phyloP scores from a whole-genome alignment of 768 basidiomycete genomes.

The Pleurotus ostreatus region DNA sequence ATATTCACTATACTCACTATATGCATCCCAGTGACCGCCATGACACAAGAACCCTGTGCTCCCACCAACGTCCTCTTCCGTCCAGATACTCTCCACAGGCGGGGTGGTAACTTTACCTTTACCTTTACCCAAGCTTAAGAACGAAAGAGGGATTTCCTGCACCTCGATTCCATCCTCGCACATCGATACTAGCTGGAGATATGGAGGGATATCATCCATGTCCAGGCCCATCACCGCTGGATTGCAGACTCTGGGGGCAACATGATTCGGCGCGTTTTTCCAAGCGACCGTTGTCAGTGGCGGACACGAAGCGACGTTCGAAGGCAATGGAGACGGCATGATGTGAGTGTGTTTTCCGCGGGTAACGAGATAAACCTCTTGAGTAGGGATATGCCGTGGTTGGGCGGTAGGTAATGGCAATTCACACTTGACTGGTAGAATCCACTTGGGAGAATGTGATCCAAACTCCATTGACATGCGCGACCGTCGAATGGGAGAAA shows the following conservation, averaged over 20 bases:
- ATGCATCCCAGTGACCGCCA: conserved; percentile 50
- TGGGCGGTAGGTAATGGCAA: conserved; percentile 35
- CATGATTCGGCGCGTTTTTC: conserved; percentile 51
- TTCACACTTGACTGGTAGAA: conserved; percentile 43
- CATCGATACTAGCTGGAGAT: conserved; percentile 68
- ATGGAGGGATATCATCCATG: conserved; percentile 27
- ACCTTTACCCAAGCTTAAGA: conserved; percentile 50
- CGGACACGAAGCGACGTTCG: conserved; percentile 35
- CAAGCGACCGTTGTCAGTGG: conserved; percentile 58
- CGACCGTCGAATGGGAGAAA: conserved; percentile 33
- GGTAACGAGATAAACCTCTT: conserved; percentile 61
- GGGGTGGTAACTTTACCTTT: conserved; percentile 32
- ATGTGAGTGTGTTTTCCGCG: conserved; percentile 67
- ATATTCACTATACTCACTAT: conserved; percentile 22
- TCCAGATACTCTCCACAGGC: conserved; percentile 39
- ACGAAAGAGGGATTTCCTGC: conserved; percentile 58
- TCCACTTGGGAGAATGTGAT: conserved; percentile 41
- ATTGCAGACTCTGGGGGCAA: conserved; percentile 48
- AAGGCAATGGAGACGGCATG: conserved; percentile 62
- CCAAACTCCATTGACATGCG: conserved; percentile 27
- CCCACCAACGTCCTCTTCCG: conserved; percentile 64
- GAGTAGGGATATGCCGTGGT: conserved; percentile 23
- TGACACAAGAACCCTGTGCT: conserved; percentile 52
- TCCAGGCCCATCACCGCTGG: conserved; percentile 21
- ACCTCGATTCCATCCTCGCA: conserved; percentile 71